Evolutionary conservation across 108 stramenopile species (phyloP).

Genomic region (Fragilaria crotonensis): DNA sequence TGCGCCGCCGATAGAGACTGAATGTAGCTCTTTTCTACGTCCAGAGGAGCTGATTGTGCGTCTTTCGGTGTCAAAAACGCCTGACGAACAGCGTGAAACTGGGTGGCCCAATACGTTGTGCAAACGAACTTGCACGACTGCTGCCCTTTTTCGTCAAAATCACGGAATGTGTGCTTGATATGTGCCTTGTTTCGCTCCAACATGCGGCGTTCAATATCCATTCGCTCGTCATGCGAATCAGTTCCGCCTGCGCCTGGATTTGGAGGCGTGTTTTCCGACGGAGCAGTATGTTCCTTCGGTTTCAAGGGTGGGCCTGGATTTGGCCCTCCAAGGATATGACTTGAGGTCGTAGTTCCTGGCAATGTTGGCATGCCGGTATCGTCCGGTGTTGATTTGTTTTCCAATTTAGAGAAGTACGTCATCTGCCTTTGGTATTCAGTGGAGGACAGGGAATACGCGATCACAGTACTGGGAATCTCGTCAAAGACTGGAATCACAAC

Average conservation of each 20-base stretch:
- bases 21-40: conserved; percentile 75
- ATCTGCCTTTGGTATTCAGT: conserved; percentile 77
- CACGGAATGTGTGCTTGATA: conserved; percentile 89
- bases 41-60: conserved; percentile 14
- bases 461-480: conserved; percentile 87
- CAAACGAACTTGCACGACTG: conserved; percentile 90
- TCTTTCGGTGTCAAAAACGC: conserved; percentile 55
- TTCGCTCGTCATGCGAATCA: conserved; percentile 14
- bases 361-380: background rate
- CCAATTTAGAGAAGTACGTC: conserved; percentile 40
- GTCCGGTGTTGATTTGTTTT: background rate
- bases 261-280: background rate
- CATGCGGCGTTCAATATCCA: conserved; percentile 79
- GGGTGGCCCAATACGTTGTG: conserved; percentile 93
- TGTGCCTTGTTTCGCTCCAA: conserved; percentile 79
- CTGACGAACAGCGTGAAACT: conserved; percentile 91
- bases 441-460: conserved; percentile 88
- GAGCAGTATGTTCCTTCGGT: background rate
- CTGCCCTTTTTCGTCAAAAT: conserved; percentile 84
- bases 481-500: conserved; percentile 90
- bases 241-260: background rate
- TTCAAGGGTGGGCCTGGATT: background rate
- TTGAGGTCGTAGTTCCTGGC: background rate
- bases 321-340: background rate
- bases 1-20: conserved; percentile 73